Conservation (phyloP, 352 stramenopile species). For the Halophytophthora batemanensis region DNA sequence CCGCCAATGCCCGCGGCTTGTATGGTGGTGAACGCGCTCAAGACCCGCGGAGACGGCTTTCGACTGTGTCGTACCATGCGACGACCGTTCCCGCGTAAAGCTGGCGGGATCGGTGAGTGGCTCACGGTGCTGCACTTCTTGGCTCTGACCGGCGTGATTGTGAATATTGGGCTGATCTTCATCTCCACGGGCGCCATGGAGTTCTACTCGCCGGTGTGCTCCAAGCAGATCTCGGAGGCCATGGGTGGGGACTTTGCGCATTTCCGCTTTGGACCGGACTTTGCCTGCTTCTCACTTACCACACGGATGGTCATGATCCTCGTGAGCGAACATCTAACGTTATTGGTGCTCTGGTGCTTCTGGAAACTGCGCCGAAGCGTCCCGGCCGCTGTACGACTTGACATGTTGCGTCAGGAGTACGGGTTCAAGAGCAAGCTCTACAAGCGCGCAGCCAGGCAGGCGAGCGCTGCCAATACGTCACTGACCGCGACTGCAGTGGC, state of each 20-base stretch:
- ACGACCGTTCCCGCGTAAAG: slow-evolving; percentile 70
- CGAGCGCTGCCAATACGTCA: slow-evolving; percentile 9
- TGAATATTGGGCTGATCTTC: slow-evolving; percentile 77
- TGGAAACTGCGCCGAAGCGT: slow-evolving; percentile 67
- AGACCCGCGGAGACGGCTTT: slow-evolving; percentile 74
- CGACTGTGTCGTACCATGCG: slow-evolving; percentile 71
- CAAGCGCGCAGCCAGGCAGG: slow-evolving; percentile 31
- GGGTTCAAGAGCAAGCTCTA: slow-evolving; percentile 75
- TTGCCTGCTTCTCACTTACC: slow-evolving; percentile 72
- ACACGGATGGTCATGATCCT: slow-evolving; percentile 80
- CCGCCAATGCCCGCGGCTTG: slow-evolving; percentile 74
- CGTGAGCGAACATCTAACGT: slow-evolving; percentile 60
- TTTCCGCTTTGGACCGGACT: slow-evolving; percentile 74
- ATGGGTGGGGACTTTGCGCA: slow-evolving; percentile 56
- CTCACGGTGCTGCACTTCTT: slow-evolving; percentile 65
- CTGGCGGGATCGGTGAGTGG: slow-evolving; percentile 73
- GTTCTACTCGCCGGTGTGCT: slow-evolving; percentile 57
- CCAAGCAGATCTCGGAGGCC: slow-evolving; percentile 44
- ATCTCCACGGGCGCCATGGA: slow-evolving; percentile 78
- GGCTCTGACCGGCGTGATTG: slow-evolving; percentile 61
- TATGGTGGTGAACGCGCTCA: slow-evolving; percentile 78
- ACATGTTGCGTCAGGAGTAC: slow-evolving; percentile 67
- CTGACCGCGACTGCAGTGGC: slow-evolving; percentile 11
- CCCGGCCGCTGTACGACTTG: slow-evolving; percentile 54
- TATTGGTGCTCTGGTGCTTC: slow-evolving; percentile 62